phyloP scores from a whole-genome alignment of 495 filamentous ascomycete genomes.

The Podospora tetraspora region DNA sequence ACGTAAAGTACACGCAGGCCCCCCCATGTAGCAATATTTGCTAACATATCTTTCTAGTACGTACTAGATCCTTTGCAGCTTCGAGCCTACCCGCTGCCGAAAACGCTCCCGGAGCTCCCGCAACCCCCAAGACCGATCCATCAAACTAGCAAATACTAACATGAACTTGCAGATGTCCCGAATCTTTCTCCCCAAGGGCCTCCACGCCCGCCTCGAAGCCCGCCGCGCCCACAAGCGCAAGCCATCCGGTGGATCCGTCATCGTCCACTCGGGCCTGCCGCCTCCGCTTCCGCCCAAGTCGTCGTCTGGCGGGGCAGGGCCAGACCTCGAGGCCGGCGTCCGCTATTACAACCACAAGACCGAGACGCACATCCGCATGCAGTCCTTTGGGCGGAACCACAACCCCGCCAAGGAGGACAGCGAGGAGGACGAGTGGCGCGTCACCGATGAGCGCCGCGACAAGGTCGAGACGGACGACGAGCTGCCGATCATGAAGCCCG shows the following conservation, averaged over 20 bases:
- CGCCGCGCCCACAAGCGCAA: background rate
- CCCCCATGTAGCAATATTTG: background rate
- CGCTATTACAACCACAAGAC: background rate
- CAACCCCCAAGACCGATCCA: no score
- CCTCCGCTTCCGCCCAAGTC: background rate
- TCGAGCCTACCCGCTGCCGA: no score
- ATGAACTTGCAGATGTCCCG: background rate
- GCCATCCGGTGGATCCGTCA: background rate
- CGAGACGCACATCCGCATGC: constrained; percentile 1
- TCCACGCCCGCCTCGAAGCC: background rate
- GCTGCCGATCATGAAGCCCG: constrained; percentile 11
- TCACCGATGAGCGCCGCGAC: background rate
- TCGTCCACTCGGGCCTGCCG: background rate
- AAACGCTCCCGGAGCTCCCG: no score
- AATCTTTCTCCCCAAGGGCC: background rate
- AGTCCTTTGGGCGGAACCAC: background rate
- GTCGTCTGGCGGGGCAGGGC: background rate
- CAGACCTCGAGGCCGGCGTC: background rate
- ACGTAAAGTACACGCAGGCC: constrained; percentile 15
- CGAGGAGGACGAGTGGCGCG: background rate
- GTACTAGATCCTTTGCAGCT: no score
- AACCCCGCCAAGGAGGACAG: background rate
- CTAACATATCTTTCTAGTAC: no score
- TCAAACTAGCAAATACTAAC: no score
- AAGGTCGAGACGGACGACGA: constrained; percentile 7